These are phyloP conservation scores for Syzygium jambos DNA, from an alignment of 345 rosid genomes.

Conservation along the genomic window DNA sequence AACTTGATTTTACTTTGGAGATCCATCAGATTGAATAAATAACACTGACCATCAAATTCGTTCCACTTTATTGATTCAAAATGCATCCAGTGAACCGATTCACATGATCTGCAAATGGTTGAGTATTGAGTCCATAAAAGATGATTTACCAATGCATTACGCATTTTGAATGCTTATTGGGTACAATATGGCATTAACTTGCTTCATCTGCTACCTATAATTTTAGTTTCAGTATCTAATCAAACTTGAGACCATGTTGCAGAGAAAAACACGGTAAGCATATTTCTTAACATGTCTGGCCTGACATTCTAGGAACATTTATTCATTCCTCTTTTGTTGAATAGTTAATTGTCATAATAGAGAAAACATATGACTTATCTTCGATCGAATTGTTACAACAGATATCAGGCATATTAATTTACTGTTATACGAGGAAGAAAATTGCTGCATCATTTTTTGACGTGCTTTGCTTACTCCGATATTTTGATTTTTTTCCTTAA, in stretches of 20 bases:
- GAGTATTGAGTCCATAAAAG: background rate
- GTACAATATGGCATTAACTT: background rate
- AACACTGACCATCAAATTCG: background rate
- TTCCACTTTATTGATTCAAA: background rate
- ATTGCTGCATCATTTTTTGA: background rate
- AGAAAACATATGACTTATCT: background rate
- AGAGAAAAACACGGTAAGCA: background rate
- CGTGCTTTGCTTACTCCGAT: background rate
- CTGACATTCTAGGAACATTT: background rate
- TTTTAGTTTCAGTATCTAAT: background rate
- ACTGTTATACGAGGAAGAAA: background rate
- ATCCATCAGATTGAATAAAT: background rate
- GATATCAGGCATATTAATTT: background rate
- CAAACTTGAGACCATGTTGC: background rate
- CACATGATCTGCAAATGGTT: background rate
- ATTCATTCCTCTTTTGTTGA: background rate
- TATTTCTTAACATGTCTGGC: background rate
- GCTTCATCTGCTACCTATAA: background rate
- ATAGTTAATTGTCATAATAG: background rate
- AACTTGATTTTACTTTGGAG: background rate
- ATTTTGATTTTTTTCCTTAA: conserved; percentile 1
- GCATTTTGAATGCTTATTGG: background rate
- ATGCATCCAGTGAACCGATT: background rate
- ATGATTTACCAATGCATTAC: background rate
- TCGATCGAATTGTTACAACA: background rate